These are phyloP conservation scores for Eragrostis curvula DNA, from an alignment of 176 grass and related monocot genomes.

Conservation along the genomic window DNA sequence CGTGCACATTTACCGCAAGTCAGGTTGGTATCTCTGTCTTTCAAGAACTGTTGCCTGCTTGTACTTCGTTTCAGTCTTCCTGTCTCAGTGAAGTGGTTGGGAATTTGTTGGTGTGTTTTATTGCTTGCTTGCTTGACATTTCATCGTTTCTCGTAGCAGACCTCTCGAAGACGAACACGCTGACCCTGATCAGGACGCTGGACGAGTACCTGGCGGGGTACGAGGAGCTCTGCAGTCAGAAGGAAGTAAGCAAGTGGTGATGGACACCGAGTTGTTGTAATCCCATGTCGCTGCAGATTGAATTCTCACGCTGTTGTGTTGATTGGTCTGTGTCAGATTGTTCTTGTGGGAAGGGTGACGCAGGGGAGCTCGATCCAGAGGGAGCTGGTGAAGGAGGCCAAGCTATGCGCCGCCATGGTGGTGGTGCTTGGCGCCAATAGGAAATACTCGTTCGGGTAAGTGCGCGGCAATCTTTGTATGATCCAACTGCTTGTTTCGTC, in stretches of 20 bases:
- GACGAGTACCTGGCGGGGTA: slow-evolving; percentile 78
- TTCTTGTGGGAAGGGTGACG: slow-evolving; percentile 84
- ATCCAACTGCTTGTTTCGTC: slow-evolving; percentile 49
- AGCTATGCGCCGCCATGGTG: slow-evolving; percentile 71
- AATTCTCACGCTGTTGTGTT: slow-evolving; percentile 13
- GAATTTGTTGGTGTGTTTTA: background rate
- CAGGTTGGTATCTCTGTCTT: slow-evolving; percentile 51
- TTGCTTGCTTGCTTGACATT: background rate
- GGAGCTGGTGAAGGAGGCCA: slow-evolving; percentile 87
- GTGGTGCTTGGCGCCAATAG: slow-evolving; percentile 85
- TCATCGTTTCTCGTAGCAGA: slow-evolving; percentile 43
- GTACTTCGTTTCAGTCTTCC: slow-evolving; percentile 17
- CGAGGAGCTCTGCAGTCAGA: slow-evolving; percentile 70
- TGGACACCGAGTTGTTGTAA: background rate
- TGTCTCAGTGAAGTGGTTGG: background rate
- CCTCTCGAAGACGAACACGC: slow-evolving; percentile 67
- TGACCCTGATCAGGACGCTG: slow-evolving; percentile 75
- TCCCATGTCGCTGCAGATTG: slow-evolving; percentile 5
- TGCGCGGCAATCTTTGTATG: slow-evolving; percentile 42
- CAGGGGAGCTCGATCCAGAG: slow-evolving; percentile 83
- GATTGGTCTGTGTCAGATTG: slow-evolving; percentile 51
- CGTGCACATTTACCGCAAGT: slow-evolving; percentile 93
- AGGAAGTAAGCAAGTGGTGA: slow-evolving; percentile 61
- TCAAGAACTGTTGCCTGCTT: background rate
- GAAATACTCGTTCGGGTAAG: slow-evolving; percentile 84